Base-by-base conservation (phyloP, 768 basidiomycete genomes). In the Leccinum arenicola region DNA sequence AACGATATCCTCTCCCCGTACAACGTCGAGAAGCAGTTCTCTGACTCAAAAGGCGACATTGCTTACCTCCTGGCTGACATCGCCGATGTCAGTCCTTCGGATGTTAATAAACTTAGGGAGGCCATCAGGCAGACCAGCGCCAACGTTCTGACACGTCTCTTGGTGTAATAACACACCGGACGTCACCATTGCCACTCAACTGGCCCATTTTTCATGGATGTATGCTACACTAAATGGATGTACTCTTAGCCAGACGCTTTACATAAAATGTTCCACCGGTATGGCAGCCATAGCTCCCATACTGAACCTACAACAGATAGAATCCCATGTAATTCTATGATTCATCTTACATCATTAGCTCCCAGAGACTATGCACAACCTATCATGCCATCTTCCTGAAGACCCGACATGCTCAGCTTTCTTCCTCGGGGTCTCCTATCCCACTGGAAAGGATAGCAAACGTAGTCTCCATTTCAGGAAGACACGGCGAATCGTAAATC, bases 11-110 rank as follows among this genome's bases (percentile, higher is more conserved):
- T 99, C 45, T 90, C 91, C 52, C 88, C 93, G 40, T 94, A 95
- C 82, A 98, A 99, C 75, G 95, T 99, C 72, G 95, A 96, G 77
- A 98, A 98, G 79, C 97, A 98, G 76, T 98, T 89, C 76, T 95
- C 96, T n/a, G 97, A 99, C 71, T 94, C 93, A 50, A 93, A 93
- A 77, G 91, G 90, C 61, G 92, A 93, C 54, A 76, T 93, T 52
- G 94, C 95, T 25, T 98, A 98, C 75, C 83, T 99, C 62, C 89
- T 99, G 86, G 95, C 95, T 12, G 97, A 99, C 73, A 98, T 99
- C 64, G 87, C 91, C 21, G 84, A 93, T 63, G 95, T 98, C 64
- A 91, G 90, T 70, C 82, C 84, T 60, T 77, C 79, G 56, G 92
- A 97, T 69, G 79, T 96, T 64, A 86, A 84, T 68, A 84, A 78